Percentiles rank a stretch among this genome's conserved stretches.
Conservation (phyloP, 805 yeast genomes). For the Metschnikowia amazonensis region DNA sequence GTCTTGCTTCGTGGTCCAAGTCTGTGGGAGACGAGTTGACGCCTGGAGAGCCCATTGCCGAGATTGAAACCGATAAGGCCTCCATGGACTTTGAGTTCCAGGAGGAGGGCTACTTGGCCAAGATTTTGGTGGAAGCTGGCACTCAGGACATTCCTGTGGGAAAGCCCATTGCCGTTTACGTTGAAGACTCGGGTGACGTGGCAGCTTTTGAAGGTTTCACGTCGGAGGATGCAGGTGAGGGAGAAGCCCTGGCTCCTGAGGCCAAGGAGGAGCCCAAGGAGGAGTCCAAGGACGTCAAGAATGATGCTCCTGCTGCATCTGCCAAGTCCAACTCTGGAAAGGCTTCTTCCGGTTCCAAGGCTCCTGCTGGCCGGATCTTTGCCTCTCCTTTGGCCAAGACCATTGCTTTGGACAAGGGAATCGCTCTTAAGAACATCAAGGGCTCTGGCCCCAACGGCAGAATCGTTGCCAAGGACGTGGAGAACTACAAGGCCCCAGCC, state of each 20-base stretch:
- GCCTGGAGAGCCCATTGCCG: slow-evolving; percentile 95
- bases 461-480: slow-evolving; percentile 87
- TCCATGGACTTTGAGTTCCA: slow-evolving; percentile 98
- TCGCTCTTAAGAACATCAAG: slow-evolving; percentile 75
- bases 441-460: slow-evolving; percentile 97
- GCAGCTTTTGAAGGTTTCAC: slow-evolving; percentile 85
- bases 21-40: slow-evolving; percentile 79
- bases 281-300: slow-evolving; percentile 23
- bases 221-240: slow-evolving; percentile 69
- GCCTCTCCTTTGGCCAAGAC: slow-evolving; percentile 96
- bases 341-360: slow-evolving; percentile 15
- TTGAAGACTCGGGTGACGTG: slow-evolving; percentile 80
- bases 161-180: slow-evolving; percentile 94
- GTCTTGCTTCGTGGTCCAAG: slow-evolving; percentile 86
- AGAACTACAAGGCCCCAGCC: slow-evolving; percentile 52
- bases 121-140: slow-evolving; percentile 78
- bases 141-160: slow-evolving; percentile 90
- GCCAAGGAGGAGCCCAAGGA: slow-evolving; percentile 35
- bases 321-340: slow-evolving; percentile 32
- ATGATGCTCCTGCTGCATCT: slow-evolving; percentile 23
- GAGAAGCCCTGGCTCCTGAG: slow-evolving; percentile 41
- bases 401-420: slow-evolving; percentile 88
- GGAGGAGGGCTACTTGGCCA: slow-evolving; percentile 91
- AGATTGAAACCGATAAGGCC: slow-evolving; percentile 97
- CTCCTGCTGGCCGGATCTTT: slow-evolving; percentile 64